These are phyloP conservation scores for Orychophragmus violaceus DNA, from an alignment of 345 rosid species.

Conservation along the genomic window DNA sequence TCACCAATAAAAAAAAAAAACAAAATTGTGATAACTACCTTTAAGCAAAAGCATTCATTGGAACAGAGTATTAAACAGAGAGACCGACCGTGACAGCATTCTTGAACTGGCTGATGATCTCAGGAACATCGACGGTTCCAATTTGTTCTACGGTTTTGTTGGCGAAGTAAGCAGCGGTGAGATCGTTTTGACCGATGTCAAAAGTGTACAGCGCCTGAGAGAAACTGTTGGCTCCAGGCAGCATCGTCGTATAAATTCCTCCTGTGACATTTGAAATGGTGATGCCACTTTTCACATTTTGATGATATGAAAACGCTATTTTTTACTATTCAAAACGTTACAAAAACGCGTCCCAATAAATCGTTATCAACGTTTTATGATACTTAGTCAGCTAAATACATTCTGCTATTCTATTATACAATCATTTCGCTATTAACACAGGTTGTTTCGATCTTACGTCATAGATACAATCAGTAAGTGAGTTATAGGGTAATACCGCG, in stretches of 20 bases:
- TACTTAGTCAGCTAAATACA: no score
- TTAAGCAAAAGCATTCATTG: not conserved
- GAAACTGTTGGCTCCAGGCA: slow-evolving; percentile 45
- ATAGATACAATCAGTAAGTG: not conserved
- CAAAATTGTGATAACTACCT: not conserved
- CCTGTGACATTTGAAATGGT: slow-evolving; percentile 7
- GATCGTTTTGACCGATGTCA: slow-evolving; percentile 64
- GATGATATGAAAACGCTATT: not conserved
- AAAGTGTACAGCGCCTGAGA: slow-evolving; percentile 20
- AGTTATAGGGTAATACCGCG: slow-evolving; percentile 30
- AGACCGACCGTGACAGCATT: slow-evolving; percentile 31
- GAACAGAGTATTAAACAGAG: not conserved
- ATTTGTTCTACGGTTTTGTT: slow-evolving; percentile 44
- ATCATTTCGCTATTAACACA: no score
- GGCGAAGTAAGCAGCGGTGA: slow-evolving; percentile 45
- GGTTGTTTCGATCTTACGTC: not conserved
- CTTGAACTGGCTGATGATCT: slow-evolving; percentile 38
- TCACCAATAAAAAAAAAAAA: not conserved
- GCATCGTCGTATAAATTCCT: slow-evolving; percentile 34
- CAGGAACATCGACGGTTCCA: slow-evolving; percentile 36
- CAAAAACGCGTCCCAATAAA: no score
- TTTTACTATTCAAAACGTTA: not conserved
- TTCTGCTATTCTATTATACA: no score
- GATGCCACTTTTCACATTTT: not conserved
- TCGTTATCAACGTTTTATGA: no score